Evolutionary conservation across 257 asterid genomes (phyloP), one percentile per base, ranked within the genome.

Genomic region (Craterostigma plantagineum): DNA sequence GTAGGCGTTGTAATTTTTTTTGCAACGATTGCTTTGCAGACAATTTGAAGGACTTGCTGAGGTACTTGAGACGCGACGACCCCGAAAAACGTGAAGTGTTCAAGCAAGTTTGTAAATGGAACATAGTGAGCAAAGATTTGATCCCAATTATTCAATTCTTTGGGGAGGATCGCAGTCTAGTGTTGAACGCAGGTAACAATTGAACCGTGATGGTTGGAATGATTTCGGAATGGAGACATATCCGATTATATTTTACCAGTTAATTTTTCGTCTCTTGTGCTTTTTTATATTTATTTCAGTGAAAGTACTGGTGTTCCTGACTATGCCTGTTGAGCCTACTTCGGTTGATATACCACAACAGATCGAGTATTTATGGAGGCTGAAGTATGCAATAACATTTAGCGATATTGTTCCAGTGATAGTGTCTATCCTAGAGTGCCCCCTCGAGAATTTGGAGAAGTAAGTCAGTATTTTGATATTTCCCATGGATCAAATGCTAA

Each of bases 91-190:
- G 95, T 47, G 93, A 83, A 14, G 95, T 90, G 61, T 90, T 90
- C 69, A 87, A 76, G 73, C 95, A 82, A 64, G 50, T 79, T 18
- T 87, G 93, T 59, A 82, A 72, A 62, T 87, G 98, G 98, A 79
- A 82, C 30, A 72, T 50, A 2, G 74, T 67, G 35, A 75, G 76
- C 10, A 75, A 74, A 53, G 77, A 90, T 59, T 59, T 90, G 70
- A 56, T 90, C 41, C 98, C 98, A 18, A 90, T 90, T 35, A 70
- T 82, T 11, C 81, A 76, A 43, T 59, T 50, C 52, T 77, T 55
- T 43, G 86, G 69, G 18, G 93, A 83, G 14, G 95, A 90, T 42
- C 86, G 80, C 10, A 77, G 51, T 63, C 63, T 90, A 64, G 81
- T 90, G 56, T 45, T 90, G 43, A 75, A 72, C 70, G 59, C 98